phyloP scores from a whole-genome alignment of 176 grass and related monocot species.

The Triticum turgidum region DNA sequence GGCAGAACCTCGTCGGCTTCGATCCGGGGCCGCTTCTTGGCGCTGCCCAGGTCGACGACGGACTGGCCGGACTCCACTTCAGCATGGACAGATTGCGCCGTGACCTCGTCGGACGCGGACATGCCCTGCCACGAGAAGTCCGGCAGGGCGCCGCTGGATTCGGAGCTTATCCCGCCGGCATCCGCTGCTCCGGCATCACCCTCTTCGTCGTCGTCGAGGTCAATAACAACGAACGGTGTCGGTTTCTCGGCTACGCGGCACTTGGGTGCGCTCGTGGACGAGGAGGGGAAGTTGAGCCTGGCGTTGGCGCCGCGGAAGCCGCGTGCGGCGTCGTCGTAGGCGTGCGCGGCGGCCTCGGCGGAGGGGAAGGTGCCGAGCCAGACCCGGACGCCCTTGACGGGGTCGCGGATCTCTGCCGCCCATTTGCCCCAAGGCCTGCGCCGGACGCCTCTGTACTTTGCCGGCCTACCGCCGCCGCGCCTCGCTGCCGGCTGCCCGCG shows the following conservation, averaged over 20 bases:
- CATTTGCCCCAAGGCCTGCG: constrained; percentile 75
- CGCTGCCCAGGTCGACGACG: background rate
- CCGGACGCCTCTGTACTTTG: constrained; percentile 44
- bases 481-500: background rate
- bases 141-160: background rate
- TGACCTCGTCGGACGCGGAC: constrained; percentile 14
- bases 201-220: background rate
- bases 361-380: constrained; percentile 82
- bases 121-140: constrained; percentile 41
- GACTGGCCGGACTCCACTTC: background rate
- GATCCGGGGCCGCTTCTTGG: constrained; percentile 9
- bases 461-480: too few species aligned
- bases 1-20: background rate
- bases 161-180: background rate
- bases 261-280: background rate
- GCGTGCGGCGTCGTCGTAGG: constrained; percentile 68
- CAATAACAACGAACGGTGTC: background rate
- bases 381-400: constrained; percentile 60
- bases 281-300: constrained; percentile 65
- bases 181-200: background rate
- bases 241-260: background rate
- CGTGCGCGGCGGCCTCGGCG: constrained; percentile 56
- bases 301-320: constrained; percentile 44
- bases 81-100: background rate
- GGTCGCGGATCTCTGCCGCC: constrained; percentile 82